A percentile compares a stretch with the other conserved stretches of the same genome.
Conservation (phyloP, 2,329 filamentous ascomycete genomes). For the Fusarium newnesense region DNA sequence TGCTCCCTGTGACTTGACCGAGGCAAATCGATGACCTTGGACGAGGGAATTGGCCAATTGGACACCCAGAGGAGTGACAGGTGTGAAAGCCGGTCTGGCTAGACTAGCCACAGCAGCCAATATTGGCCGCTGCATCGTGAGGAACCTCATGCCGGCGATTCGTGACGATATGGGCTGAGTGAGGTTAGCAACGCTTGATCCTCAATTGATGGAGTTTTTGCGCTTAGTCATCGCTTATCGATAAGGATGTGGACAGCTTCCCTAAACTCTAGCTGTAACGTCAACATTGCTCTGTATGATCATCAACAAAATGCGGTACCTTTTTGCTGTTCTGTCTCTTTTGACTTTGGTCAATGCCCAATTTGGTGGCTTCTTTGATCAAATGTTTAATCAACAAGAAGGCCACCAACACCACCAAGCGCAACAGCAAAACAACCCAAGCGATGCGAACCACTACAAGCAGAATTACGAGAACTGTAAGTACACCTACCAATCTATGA, state of each 20-base stretch:
- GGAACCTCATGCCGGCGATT: slow-evolving; percentile 56
- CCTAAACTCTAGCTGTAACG: slow-evolving; percentile 8
- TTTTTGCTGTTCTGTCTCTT: slow-evolving; percentile 65
- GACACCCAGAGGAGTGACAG: slow-evolving; percentile 33
- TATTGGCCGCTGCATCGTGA: slow-evolving; percentile 59
- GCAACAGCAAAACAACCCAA: slow-evolving; percentile 83
- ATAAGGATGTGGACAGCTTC: slow-evolving; percentile 46
- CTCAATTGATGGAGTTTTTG: slow-evolving; percentile 42
- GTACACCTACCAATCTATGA: slow-evolving; percentile 3
- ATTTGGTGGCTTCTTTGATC: slow-evolving; percentile 93
- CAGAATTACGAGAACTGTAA: slow-evolving; percentile 74
- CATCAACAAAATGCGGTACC: slow-evolving; percentile 45
- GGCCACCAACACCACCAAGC: slow-evolving; percentile 62
- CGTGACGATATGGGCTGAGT: slow-evolving; percentile 50
- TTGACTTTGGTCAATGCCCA: slow-evolving; percentile 75
- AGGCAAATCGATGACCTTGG: slow-evolving; percentile 64
- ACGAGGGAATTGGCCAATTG: slow-evolving; percentile 55
- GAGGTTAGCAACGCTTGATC: slow-evolving; percentile 29
- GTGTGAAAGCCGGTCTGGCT: slow-evolving; percentile 40
- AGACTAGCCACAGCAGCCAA: slow-evolving; percentile 52
- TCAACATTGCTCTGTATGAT: not conserved
- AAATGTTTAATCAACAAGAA: slow-evolving; percentile 81
- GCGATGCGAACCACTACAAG: slow-evolving; percentile 84
- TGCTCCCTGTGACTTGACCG: slow-evolving; percentile 72
- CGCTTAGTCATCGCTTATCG: slow-evolving; percentile 47